Evolutionary conservation across 78 protist genomes (phyloP), one percentile per base, ranked within the genome.

Genomic region (Pelomyxa schiedti): DNA sequence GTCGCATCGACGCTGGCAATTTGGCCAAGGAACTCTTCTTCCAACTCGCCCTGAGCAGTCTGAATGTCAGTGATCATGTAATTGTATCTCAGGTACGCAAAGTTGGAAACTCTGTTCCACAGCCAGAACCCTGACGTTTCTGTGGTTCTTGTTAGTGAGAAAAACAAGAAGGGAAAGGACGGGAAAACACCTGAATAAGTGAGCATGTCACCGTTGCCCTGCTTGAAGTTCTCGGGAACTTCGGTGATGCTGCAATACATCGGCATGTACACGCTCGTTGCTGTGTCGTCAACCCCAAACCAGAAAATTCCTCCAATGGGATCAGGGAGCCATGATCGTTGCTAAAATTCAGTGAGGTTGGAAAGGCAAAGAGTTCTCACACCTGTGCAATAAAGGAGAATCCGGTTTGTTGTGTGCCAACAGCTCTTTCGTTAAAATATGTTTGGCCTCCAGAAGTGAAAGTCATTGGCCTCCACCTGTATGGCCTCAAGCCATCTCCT

Each of bases 341-440:
- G n/a, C n/a, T n/a, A n/a, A n/a, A n/a, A n/a, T n/a, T n/a, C n/a
- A n/a, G n/a, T n/a, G n/a, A n/a, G n/a, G n/a, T n/a, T n/a, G n/a
- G n/a, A n/a, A n/a, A n/a, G n/a, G n/a, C n/a, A n/a, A n/a, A n/a
- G n/a, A n/a, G n/a, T n/a, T n/a, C n/a, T n/a, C n/a, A n/a, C 66
- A 52, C 22, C 36, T 80, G 72, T 24, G 80, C 41, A 4, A 80
- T 73, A 40, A 74, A 80, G 71, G 29, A 37, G 76, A 73, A 76
- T 36, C 69, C 80, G n/a, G 84, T 80, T 68, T 72, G 69, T 43
- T 69, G 84, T 7, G 64, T 63, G 29, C 42, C 77, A 7, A 74
- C 22, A 29, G 78, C 1, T 41, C 84, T 69, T 74, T 80, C 84
- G 72, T 80, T 80, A 58, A 71, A 16, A 53, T 72, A 72, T 5